A percentile compares a stretch with the other conserved stretches of the same genome.
These are phyloP conservation scores for Thuja plicata DNA, from an alignment of 83 land plant species.

Conservation along the genomic window DNA sequence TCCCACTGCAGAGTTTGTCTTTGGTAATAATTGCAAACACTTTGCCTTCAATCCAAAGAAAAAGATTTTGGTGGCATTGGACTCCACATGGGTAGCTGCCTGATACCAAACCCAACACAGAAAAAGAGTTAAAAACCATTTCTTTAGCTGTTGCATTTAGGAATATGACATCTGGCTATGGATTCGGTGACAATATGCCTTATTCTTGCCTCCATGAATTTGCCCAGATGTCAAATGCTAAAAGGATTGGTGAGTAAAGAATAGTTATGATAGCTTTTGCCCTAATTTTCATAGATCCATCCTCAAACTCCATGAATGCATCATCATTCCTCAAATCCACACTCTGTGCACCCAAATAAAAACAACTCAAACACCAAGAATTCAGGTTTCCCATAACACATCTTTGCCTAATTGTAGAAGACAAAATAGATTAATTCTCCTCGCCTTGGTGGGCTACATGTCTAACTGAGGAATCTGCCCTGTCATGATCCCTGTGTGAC, in stretches of 20 bases:
- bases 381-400: too few relatives aligned
- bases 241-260: slow-evolving; percentile 51
- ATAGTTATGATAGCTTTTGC: slow-evolving; percentile 23
- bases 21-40: not conserved
- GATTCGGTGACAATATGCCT: slow-evolving; percentile 56
- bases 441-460: too few relatives aligned
- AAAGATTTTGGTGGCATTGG: slow-evolving; percentile 37
- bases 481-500: too few relatives aligned
- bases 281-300: too few relatives aligned
- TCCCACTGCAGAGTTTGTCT: too few relatives aligned
- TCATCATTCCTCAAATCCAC: too few relatives aligned
- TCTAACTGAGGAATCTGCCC: too few relatives aligned
- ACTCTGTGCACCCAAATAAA: too few relatives aligned
- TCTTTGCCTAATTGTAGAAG: too few relatives aligned
- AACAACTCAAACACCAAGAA: too few relatives aligned
- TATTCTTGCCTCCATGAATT: slow-evolving; percentile 66
- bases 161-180: slow-evolving; percentile 63
- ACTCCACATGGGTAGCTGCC: slow-evolving; percentile 43
- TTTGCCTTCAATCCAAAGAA: slow-evolving; percentile 31
- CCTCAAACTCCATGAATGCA: too few relatives aligned
- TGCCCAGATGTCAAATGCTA: slow-evolving; percentile 52
- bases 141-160: slow-evolving; percentile 54
- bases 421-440: too few relatives aligned
- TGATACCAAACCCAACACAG: slow-evolving; percentile 37
- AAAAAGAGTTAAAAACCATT: slow-evolving; percentile 21